Evolutionary conservation across 2,329 filamentous ascomycete genomes (phyloP).

Genomic region (Scortechinia acanthostroma): DNA sequence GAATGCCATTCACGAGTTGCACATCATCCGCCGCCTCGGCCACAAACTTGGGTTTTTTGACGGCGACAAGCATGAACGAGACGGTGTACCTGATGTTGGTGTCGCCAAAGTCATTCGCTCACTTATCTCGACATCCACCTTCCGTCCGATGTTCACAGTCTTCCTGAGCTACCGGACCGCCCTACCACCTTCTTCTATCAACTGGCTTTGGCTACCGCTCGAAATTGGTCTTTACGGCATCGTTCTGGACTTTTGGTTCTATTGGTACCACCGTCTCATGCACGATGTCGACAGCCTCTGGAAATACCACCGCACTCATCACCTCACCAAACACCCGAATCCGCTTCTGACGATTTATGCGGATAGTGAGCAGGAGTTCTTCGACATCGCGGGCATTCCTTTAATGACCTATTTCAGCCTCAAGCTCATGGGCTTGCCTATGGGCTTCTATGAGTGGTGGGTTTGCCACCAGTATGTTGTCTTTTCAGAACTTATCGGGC

Average conservation of each 20-base stretch:
- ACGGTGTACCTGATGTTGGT: slow-evolving; percentile 29
- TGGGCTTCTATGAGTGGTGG: slow-evolving; percentile 38
- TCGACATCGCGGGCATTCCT: slow-evolving; percentile 30
- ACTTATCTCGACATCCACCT: slow-evolving; percentile 19
- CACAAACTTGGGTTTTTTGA: slow-evolving; percentile 30
- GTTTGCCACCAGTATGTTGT: slow-evolving; percentile 32
- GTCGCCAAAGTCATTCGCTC: slow-evolving; percentile 20
- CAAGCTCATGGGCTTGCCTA: slow-evolving; percentile 22
- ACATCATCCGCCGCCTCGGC: slow-evolving; percentile 24
- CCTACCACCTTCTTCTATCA: slow-evolving; percentile 13
- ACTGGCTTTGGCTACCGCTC: slow-evolving; percentile 23
- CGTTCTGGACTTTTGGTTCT: slow-evolving; percentile 34
- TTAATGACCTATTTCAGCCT: slow-evolving; percentile 25
- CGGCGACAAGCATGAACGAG: slow-evolving; percentile 31
- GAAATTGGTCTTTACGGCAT: slow-evolving; percentile 29
- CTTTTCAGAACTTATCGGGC: slow-evolving; percentile 26
- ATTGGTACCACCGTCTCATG: slow-evolving; percentile 31
- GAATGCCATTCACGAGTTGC: slow-evolving; percentile 27
- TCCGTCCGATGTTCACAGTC: slow-evolving; percentile 21
- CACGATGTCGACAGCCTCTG: slow-evolving; percentile 28
- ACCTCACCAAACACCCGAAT: slow-evolving; percentile 34
- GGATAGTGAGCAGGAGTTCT: slow-evolving; percentile 29
- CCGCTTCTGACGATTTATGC: slow-evolving; percentile 30
- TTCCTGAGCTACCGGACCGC: slow-evolving; percentile 16
- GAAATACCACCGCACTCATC: slow-evolving; percentile 34